Evolutionary conservation across 441 rosid genomes (phyloP), one percentile per base, ranked within the genome.

Genomic region (Euphorbia corollata): DNA sequence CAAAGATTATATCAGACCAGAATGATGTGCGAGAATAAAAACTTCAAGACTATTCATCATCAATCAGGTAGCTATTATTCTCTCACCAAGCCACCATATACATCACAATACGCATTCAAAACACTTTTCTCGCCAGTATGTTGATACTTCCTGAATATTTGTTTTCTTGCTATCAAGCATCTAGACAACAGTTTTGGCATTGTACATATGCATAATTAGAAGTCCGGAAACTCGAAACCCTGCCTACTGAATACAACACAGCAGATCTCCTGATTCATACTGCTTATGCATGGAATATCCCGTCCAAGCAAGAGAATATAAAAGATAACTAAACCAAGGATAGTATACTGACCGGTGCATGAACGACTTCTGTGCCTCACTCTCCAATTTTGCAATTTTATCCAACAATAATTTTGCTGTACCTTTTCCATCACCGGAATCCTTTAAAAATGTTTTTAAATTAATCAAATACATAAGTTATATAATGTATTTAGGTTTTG

Each of bases 331-430:
- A 9, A 63, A 41, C 15, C n/a, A 61, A 20, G 53, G 63, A 63
- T 22, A 32, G 64, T 68, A 70, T 41, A 82, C 91, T 77, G 65
- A 91, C 99, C 99, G 82, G 77, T 95, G 99, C 99, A 95, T 91
- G 78, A 95, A 95, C 67, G 98, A 91, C 81, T 95, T 91, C 74
- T 95, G 98, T 30, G 99, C 99, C 79, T 95, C 96, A 74, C 88
- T 82, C 81, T 95, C 99, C 91, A 81, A 57, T 62, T 77, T 81
- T 61, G 89, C 87, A 73, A 91, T 91, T 85, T 67, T 91, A 67
- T 84, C 89, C 76, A 95, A 81, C 80, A 91, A 82, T 66, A 53
- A 75, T 78, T 79, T 91, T 56, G 96, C 92, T n/a, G 90, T 95
- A 62, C 94, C 95, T 73, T 75, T 83, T 16, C 96, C 97, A 75